These are phyloP conservation scores for Phytopythium oedochilum DNA, from an alignment of 352 stramenopile species.

Conservation along the genomic window DNA sequence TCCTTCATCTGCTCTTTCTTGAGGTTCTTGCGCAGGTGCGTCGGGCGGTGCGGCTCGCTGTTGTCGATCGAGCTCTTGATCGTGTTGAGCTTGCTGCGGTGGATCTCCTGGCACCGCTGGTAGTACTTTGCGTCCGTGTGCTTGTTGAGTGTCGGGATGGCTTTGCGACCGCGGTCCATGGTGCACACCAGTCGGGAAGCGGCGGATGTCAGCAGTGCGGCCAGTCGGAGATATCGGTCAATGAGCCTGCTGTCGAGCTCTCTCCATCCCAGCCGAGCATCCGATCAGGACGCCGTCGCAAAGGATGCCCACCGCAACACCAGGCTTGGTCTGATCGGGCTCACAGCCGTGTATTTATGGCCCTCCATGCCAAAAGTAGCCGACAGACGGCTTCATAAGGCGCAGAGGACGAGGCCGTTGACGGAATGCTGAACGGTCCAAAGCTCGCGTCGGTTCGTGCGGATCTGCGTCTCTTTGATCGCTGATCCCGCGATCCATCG, in stretches of 20 bases:
- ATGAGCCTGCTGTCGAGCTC: background rate
- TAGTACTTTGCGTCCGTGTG: constrained; percentile 86
- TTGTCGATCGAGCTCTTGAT: constrained; percentile 97
- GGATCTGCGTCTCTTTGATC: too few relatives aligned
- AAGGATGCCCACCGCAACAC: background rate
- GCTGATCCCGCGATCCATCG: background rate
- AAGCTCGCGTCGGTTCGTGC: background rate
- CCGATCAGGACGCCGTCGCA: background rate
- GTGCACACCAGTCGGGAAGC: background rate
- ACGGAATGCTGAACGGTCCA: background rate
- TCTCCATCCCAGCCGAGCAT: background rate
- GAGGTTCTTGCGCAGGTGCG: constrained; percentile 92
- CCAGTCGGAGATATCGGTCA: background rate
- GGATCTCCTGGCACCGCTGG: constrained; percentile 82
- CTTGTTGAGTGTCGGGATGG: constrained; percentile 84
- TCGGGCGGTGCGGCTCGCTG: constrained; percentile 85
- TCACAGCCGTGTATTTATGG: background rate
- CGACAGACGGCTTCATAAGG: background rate
- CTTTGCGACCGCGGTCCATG: constrained; percentile 85
- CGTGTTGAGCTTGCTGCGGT: constrained; percentile 66
- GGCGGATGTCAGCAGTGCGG: background rate
- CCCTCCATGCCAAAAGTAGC: background rate
- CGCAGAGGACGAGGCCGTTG: background rate
- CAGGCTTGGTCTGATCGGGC: background rate
- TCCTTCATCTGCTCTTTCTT: constrained; percentile 98